Evolutionary conservation across 1,139 yeast species (phyloP).

Genomic region (Blastobotrys serpentis): DNA sequence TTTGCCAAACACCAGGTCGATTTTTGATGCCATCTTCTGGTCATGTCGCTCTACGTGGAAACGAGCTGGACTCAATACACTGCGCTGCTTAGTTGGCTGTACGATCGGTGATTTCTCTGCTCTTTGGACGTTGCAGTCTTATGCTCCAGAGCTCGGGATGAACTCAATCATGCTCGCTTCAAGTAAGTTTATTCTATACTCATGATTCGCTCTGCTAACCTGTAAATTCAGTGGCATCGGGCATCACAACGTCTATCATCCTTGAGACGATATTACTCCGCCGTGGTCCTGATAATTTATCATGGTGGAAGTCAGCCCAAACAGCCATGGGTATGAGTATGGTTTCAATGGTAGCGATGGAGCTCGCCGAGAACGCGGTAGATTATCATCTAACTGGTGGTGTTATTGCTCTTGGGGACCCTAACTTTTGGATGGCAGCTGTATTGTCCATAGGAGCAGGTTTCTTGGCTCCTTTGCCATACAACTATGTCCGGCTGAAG

Average conservation of each 20-base stretch:
- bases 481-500: constrained; percentile 7
- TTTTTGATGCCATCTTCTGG: constrained; percentile 1
- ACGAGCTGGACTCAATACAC: constrained; percentile 5
- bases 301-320: constrained; percentile 8
- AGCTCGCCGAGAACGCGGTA: constrained; percentile 4
- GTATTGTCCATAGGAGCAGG: constrained; percentile 8
- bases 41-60: constrained; percentile 6
- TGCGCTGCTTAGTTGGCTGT: background rate
- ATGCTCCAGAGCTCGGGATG: background rate
- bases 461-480: constrained; percentile 7
- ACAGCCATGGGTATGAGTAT: constrained; percentile 11
- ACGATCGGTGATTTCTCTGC: constrained; percentile 3
- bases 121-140: constrained; percentile 5
- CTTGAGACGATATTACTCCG: constrained; percentile 7
- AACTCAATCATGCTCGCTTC: background rate
- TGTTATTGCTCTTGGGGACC: constrained; percentile 4
- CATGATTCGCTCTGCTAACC: background rate
- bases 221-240: constrained; percentile 2
- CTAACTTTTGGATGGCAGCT: constrained; percentile 7
- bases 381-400: constrained; percentile 11
- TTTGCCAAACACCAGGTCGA: background rate
- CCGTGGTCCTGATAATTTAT: constrained; percentile 3
- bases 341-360: constrained; percentile 11
- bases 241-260: background rate
- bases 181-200: background rate